A percentile compares a stretch with the other conserved stretches of the same genome.
Conservation (phyloP, 495 filamentous ascomycete genomes). For the Daldinia concentrica region DNA sequence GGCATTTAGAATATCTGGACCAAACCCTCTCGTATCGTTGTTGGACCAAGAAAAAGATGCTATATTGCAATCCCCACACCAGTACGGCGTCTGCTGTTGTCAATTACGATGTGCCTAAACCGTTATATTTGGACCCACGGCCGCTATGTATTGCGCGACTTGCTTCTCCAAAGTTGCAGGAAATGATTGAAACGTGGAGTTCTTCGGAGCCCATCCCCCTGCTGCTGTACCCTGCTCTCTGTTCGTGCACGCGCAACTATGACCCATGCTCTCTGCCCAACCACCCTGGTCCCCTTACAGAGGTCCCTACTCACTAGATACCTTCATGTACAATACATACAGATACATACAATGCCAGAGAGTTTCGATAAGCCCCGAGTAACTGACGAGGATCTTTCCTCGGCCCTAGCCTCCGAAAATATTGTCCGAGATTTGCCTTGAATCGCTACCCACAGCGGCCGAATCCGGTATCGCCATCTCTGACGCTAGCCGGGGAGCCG, state of each 20-base stretch:
- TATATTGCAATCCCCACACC: slow-evolving; percentile 24
- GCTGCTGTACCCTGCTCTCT: slow-evolving; percentile 18
- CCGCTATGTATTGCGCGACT: slow-evolving; percentile 30
- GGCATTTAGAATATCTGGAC: slow-evolving; percentile 32
- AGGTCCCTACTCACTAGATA: not conserved
- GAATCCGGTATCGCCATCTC: slow-evolving; percentile 36
- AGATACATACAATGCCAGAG: slow-evolving; percentile 6
- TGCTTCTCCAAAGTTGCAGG: slow-evolving; percentile 32
- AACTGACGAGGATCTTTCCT: slow-evolving; percentile 35
- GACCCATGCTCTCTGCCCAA: slow-evolving; percentile 29
- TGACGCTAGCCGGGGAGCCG: slow-evolving; percentile 30
- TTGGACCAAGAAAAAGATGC: slow-evolving; percentile 8
- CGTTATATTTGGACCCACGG: slow-evolving; percentile 31
- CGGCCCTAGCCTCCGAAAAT: slow-evolving; percentile 44
- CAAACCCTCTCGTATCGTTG: slow-evolving; percentile 20
- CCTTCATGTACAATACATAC: not conserved
- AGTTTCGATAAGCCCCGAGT: slow-evolving; percentile 23
- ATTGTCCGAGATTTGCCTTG: slow-evolving; percentile 40
- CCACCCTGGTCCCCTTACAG: slow-evolving; percentile 26
- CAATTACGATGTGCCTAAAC: slow-evolving; percentile 34
- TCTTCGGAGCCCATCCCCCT: slow-evolving; percentile 29
- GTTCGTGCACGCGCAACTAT: slow-evolving; percentile 21
- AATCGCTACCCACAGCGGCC: slow-evolving; percentile 26
- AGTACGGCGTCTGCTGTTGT: slow-evolving; percentile 14
- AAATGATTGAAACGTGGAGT: slow-evolving; percentile 40